Evolutionary conservation across 805 yeast species (phyloP), one percentile per base, ranked within the genome.

Genomic region (Wickerhamiella vanderwaltii): DNA sequence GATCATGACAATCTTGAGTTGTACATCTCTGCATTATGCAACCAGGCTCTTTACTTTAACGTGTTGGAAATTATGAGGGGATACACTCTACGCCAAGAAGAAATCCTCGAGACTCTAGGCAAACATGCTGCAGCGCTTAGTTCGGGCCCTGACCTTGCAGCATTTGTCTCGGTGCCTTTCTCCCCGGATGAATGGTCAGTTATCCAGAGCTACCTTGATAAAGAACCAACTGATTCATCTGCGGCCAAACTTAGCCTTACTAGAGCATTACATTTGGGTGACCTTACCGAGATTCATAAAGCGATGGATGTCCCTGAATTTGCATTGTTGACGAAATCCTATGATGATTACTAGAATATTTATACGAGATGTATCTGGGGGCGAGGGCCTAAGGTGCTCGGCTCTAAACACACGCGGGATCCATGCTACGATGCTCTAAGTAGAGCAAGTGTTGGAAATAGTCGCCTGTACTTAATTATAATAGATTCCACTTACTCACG

Each of bases 191-290:
- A 44, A 31, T 44, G 46, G 46, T 16, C 24, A 3, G 20, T 29
- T 6, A 18, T 44, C 15, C 41, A 44, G 34, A 7, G 11, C 9
- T 12, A 17, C 4, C 22, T 44, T 11, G 37, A 39, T 20, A 15
- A 16, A 7, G 24, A 7, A 12, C 30, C 39, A n/a, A 36, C 20
- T 11, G 13, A 35, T n/a, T 29, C 39, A 19, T 35, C 44, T 11
- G 46, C 46, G 19, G 38, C 29, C 29, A 28, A 44, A 31, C 16
- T 40, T 24, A 24, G 31, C 6, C 36, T 44, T 26, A 41, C 39
- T 9, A 23, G 46, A n/a, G 46, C 46, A 1, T 20, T 39, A 2
- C 43, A 40, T 26, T 28, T 35, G n/a, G 46, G 46, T 31, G 46
- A 44, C 22, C 32, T 35, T 32, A 35, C 34, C n/a, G 28, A 18